Conservation (phyloP, 106 monocot species). For the Vanilla planifolia region DNA sequence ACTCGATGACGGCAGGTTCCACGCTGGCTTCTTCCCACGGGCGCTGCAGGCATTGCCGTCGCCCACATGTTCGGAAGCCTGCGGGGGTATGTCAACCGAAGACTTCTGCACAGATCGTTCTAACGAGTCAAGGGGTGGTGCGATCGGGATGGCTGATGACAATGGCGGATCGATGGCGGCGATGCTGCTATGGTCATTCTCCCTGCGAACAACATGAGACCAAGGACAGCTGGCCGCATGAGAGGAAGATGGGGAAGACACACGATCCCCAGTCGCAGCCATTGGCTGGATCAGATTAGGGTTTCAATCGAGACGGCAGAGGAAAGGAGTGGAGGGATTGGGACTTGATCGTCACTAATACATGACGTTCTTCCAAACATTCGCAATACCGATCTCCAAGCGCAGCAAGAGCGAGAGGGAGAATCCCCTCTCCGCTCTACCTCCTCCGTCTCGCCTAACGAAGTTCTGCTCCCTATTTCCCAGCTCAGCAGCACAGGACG, state of each 20-base stretch:
- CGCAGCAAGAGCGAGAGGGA: background rate
- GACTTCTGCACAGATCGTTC: conserved; percentile 2
- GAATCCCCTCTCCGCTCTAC: background rate
- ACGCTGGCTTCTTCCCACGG: conserved; percentile 42
- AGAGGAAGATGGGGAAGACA: conserved; percentile 14
- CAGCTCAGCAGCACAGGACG: no score
- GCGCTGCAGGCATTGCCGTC: conserved; percentile 16
- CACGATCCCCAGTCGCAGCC: conserved; percentile 8
- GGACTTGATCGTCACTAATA: background rate
- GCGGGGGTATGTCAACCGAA: background rate
- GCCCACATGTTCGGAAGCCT: conserved; percentile 9
- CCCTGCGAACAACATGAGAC: conserved; percentile 27
- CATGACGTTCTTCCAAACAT: conserved; percentile 2
- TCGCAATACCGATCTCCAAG: background rate
- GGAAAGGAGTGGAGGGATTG: background rate
- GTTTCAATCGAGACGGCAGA: conserved; percentile 1
- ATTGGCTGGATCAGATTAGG: conserved; percentile 1
- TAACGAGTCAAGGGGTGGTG: background rate
- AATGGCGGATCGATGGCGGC: conserved; percentile 2
- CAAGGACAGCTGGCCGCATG: background rate
- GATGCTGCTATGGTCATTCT: background rate
- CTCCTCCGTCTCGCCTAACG: background rate
- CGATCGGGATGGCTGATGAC: background rate
- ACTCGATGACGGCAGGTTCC: conserved; percentile 61
- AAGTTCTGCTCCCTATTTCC: no score